These are phyloP conservation scores for Aspergillus haitiensis DNA, from an alignment of 495 filamentous ascomycete genomes.

Conservation along the genomic window DNA sequence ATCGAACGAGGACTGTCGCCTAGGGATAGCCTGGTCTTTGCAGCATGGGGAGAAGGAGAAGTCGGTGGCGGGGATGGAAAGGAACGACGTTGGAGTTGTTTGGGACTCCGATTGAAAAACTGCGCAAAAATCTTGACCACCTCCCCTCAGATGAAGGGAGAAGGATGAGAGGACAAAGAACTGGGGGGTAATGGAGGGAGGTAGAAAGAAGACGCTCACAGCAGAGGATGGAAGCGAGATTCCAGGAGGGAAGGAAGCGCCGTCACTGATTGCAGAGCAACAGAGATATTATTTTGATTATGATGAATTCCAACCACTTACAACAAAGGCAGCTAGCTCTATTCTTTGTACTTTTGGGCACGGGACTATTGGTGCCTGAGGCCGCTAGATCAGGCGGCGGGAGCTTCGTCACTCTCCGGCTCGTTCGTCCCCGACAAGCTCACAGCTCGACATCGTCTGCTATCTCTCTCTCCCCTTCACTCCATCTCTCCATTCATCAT, in stretches of 20 bases:
- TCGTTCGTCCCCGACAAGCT: constrained; percentile 23
- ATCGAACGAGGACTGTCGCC: constrained; percentile 42
- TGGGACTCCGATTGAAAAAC: constrained; percentile 43
- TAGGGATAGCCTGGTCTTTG: constrained; percentile 33
- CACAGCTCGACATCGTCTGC: constrained; percentile 22
- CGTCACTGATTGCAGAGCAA: neutral
- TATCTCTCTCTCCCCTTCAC: constrained; percentile 20
- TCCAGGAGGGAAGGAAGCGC: neutral
- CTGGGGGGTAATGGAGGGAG: constrained; percentile 7
- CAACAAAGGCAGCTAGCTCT: too few species aligned
- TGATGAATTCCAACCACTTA: too few species aligned
- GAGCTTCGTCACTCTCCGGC: constrained; percentile 48
- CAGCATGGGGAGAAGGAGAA: constrained; percentile 43
- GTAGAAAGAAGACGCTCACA: neutral
- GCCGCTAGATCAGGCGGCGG: constrained; percentile 38
- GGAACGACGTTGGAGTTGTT: constrained; percentile 45
- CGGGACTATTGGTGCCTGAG: constrained; percentile 37
- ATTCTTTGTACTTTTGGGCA: constrained; percentile 6
- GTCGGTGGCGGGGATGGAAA: constrained; percentile 36
- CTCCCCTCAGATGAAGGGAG: constrained; percentile 30
- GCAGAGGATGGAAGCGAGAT: neutral
- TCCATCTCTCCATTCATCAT: neutral
- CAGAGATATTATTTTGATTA: neutral
- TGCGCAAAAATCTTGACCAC: constrained; percentile 45
- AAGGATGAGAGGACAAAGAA: constrained; percentile 11